Conservation (phyloP, 2,329 filamentous ascomycete genomes). For the Tolypocladium paradoxum region DNA sequence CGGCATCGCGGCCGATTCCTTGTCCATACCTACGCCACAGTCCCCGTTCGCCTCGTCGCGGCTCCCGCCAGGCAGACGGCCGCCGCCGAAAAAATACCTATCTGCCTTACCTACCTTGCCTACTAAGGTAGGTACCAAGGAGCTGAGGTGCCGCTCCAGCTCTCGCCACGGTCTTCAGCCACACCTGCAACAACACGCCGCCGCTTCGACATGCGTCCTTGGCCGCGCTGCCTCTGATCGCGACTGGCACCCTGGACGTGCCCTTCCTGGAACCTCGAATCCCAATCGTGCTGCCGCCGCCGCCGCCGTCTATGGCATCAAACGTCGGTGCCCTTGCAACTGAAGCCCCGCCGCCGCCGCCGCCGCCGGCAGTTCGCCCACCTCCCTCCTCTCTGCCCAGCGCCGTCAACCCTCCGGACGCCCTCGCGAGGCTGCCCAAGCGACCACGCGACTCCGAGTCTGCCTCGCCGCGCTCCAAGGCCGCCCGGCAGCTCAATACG, state of each 20-base stretch:
- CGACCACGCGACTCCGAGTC: conserved; percentile 37
- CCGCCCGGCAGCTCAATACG: conserved; percentile 18
- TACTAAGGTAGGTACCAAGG: no score
- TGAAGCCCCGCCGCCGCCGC: conserved; percentile 21
- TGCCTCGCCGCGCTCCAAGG: conserved; percentile 22
- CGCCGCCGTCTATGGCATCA: conserved; percentile 35
- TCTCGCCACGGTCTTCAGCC: conserved; percentile 34
- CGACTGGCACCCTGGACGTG: conserved; percentile 3
- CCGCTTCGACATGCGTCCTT: conserved; percentile 25
- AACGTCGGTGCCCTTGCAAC: conserved; percentile 41
- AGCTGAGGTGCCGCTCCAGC: conserved; percentile 12
- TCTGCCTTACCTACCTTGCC: no score
- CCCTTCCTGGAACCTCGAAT: conserved; percentile 2
- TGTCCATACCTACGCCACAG: conserved; percentile 1
- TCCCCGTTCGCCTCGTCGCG: neutral
- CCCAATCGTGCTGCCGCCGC: neutral
- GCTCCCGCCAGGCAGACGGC: neutral
- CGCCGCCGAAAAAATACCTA: conserved; percentile 9
- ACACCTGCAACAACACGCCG: conserved; percentile 24
- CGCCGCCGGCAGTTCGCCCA: conserved; percentile 26
- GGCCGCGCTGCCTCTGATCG: conserved; percentile 9
- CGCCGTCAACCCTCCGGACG: conserved; percentile 23
- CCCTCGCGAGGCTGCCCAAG: conserved; percentile 30
- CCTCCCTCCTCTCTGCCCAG: conserved; percentile 23
- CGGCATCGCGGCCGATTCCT: neutral